phyloP scores from a whole-genome alignment of 140 eudicot genomes.

The Oenanthe javanica region DNA sequence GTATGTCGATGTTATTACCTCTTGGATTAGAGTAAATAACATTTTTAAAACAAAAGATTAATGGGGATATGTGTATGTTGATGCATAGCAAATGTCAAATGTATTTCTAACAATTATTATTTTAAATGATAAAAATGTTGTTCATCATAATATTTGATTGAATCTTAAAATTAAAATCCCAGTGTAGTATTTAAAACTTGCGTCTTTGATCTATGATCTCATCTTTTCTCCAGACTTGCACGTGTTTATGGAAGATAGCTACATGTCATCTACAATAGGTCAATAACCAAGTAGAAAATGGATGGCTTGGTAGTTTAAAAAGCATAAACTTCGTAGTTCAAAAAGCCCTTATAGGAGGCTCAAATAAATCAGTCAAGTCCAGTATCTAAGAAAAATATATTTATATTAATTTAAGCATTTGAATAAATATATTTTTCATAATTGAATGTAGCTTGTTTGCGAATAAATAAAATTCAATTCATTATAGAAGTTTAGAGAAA shows the following conservation, averaged over 20 bases:
- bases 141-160: no score
- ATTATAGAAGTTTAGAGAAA: background rate
- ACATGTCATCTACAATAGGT: no score
- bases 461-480: background rate
- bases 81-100: background rate
- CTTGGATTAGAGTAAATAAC: background rate
- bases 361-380: no score
- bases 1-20: background rate
- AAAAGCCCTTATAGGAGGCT: background rate
- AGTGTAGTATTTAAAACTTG: background rate
- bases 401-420: no score
- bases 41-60: background rate
- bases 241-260: background rate
- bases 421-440: no score
- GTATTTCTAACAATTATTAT: background rate
- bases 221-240: background rate
- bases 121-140: background rate
- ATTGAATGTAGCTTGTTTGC: background rate
- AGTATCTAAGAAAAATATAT: no score
- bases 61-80: background rate
- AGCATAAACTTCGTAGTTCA: no score
- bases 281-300: background rate
- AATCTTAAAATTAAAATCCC: background rate
- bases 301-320: background rate
- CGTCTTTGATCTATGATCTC: background rate